These are phyloP conservation scores for Rhodotorula sp. DNA, from an alignment of 1,284 basidiomycete species.

Conservation along the genomic window DNA sequence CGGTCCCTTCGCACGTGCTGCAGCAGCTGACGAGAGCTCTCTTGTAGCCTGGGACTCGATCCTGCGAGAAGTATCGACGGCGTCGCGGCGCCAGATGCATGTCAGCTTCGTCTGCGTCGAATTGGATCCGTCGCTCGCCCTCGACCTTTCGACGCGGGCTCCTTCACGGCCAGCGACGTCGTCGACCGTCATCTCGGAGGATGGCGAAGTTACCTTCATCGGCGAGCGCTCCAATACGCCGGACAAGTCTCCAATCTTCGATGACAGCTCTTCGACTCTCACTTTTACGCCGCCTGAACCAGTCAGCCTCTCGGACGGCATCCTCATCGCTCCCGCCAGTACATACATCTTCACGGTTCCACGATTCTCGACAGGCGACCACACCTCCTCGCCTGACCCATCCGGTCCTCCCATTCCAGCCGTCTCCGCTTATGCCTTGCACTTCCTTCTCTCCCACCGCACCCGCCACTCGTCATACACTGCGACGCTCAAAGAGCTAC, in stretches of 20 bases:
- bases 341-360: conserved; percentile 32
- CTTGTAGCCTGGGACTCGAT: neutral
- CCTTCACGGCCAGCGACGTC: conserved; percentile 2
- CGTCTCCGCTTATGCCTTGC: conserved; percentile 29
- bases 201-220: conserved; percentile 14
- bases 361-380: conserved; percentile 26
- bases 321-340: conserved; percentile 29
- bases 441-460: conserved; percentile 34
- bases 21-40: no score
- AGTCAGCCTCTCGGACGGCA: conserved; percentile 11
- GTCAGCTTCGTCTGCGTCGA: conserved; percentile 35
- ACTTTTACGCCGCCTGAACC: conserved; percentile 35
- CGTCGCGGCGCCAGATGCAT: conserved; percentile 26
- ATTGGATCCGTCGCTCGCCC: conserved; percentile 6
- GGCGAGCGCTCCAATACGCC: neutral
- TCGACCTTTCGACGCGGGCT: neutral
- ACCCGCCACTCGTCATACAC: conserved; percentile 34
- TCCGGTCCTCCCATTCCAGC: no score
- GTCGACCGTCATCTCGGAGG: conserved; percentile 11
- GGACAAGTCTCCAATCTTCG: conserved; percentile 25
- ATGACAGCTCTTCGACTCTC: conserved; percentile 19
- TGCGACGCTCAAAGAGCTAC: conserved; percentile 26
- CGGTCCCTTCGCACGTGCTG: no score
- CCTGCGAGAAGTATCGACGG: conserved; percentile 9
- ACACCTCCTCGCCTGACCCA: conserved; percentile 5